Evolutionary conservation across 345 rosid genomes (phyloP), one percentile per base, ranked within the genome.

Genomic region (Eucalyptus victrix): DNA sequence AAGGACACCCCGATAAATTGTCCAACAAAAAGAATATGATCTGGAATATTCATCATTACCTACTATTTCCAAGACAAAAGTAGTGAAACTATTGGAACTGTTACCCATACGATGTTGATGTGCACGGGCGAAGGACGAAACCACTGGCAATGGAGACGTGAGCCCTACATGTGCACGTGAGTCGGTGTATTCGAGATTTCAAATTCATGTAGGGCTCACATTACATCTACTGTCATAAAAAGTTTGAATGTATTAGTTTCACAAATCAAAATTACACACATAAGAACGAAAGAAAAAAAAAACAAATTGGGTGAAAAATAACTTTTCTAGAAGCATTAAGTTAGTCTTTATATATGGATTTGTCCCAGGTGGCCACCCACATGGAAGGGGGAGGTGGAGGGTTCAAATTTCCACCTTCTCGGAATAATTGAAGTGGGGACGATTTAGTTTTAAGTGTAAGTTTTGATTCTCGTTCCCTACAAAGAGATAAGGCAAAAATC

Each of bases 381-480:
- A 50, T 50, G 53, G 4, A 50, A 50, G 3, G 0, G 8, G 19
- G 3, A 50, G 3, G 1, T 50, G 53, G 53, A 0, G 1, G 19
- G 19, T 50, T 50, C 53, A 3, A 6, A 16, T 50, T 0, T 0
- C 53, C 53, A 50, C 53, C 0, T 50, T 50, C 19, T 50, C 8
- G 53, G 7, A 0, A 0, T 49, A 7, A 0, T 50, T 50, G 53
- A 2, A 0, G 1, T 50, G 8, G 8, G 0, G 8, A 50, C 8
- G 19, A 50, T 50, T 50, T 50, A 50, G 3, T 16, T 50, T 50
- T 0, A 50, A 50, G 19, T 50, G 8, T 50, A 0, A 1, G 8
- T 50, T 50, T 50, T 0, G 8, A 50, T 1, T 50, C 1, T 0
- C 8, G 0, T 1, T 1, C 7, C 19, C 7, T 50, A 0, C 1